Base-by-base conservation (phyloP, 108 stramenopile genomes). In the Craspedostauros australis region DNA sequence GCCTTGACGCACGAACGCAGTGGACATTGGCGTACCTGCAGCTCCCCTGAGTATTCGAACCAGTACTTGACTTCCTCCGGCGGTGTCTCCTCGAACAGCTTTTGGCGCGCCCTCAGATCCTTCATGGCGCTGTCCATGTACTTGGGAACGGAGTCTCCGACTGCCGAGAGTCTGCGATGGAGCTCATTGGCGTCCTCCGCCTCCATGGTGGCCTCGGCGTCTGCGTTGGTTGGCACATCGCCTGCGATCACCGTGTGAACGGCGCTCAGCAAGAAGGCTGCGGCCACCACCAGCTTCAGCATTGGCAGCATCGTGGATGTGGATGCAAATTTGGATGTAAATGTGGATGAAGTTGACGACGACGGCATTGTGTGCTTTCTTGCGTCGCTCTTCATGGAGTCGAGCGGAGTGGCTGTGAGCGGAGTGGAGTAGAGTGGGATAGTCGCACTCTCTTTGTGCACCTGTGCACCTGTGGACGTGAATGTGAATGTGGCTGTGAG, bases 1-100 rank as follows among this genome's bases (percentile, higher is more conserved):
- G n/a, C n/a, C n/a, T n/a, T n/a, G n/a, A n/a, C n/a, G n/a, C n/a
- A n/a, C n/a, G n/a, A n/a, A n/a, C n/a, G 38, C 34, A 38, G 34
- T 6, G 8, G 18, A 25, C 14, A 15, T 4, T 0, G 5, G 54
- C 88, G 61, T 67, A 86, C 89, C 78, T 91, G 89, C 52, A 91
- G 54, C 5, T 82, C 80, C 23, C 89, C 89, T 1, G 89, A 80
- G 51, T 91, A 91, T 61, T 91, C 89, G 52, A 91, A 91, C 89
- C 89, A 91, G 48, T 91, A 91, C 44, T 91, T 91, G 31, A 91
- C 80, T 72, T 91, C 89, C 61, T 84, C 85, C 2, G 82, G 82
- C 21, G 89, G 85, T 1, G 85, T 84, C 21, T 91, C 83, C 38
- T 82, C 84, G 70, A 91, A 82, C 22, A 91, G 62, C 64, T 91